Evolutionary conservation across 1,284 basidiomycete genomes (phyloP).

Genomic region (Phellopilus nigrolimitatus): DNA sequence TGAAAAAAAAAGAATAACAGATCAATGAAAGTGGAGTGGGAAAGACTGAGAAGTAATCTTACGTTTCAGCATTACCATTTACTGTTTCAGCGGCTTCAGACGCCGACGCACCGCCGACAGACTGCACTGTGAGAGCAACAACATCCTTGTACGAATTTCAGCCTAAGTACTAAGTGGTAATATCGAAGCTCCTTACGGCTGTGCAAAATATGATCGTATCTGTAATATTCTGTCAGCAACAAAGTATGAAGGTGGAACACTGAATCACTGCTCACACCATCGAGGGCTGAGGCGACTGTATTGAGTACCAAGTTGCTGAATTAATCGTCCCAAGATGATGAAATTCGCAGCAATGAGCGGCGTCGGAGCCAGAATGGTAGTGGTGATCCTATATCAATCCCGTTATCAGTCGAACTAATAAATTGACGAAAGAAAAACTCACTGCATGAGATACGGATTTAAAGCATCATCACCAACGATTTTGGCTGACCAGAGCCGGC

Average conservation of each 20-base stretch:
- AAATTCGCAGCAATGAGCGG: slow-evolving; percentile 47
- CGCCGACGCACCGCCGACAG: slow-evolving; percentile 38
- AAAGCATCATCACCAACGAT: slow-evolving; percentile 21
- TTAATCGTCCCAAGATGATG: slow-evolving; percentile 43
- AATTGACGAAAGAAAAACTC: slow-evolving; percentile 22
- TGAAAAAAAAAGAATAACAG: too few species aligned
- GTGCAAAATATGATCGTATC: slow-evolving; percentile 36
- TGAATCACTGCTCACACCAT: slow-evolving; percentile 31
- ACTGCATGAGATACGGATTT: slow-evolving; percentile 44
- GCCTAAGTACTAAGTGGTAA: slow-evolving; percentile 8
- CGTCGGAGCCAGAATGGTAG: slow-evolving; percentile 42
- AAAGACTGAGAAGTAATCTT: too few species aligned
- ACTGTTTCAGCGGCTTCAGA: slow-evolving; percentile 25
- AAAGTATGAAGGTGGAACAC: too few species aligned
- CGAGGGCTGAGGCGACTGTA: slow-evolving; percentile 35
- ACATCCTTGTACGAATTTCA: slow-evolving; percentile 35
- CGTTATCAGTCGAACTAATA: not conserved
- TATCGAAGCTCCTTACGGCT: slow-evolving; percentile 22
- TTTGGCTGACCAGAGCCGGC: slow-evolving; percentile 33
- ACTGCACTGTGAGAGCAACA: slow-evolving; percentile 39
- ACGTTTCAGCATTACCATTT: too few species aligned
- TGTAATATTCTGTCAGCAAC: slow-evolving; percentile 20
- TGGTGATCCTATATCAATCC: slow-evolving; percentile 31
- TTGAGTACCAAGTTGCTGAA: slow-evolving; percentile 36
- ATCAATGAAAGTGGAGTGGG: too few species aligned